phyloP scores from a whole-genome alignment of 352 stramenopile species.

The Globisporangium echinulatum region DNA sequence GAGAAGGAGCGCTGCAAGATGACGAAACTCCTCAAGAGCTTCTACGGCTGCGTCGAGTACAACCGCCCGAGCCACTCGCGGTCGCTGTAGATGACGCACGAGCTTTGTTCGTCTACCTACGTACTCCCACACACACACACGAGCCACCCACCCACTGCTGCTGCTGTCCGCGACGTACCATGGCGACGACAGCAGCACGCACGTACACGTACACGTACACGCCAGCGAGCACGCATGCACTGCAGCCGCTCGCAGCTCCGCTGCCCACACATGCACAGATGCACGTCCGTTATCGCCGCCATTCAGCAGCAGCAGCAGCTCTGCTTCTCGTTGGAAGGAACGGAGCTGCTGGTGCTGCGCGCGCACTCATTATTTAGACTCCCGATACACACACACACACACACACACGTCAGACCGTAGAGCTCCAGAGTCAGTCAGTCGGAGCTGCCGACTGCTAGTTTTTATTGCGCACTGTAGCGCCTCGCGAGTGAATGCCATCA shows the following conservation, averaged over 20 bases:
- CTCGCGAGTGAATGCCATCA: too few species aligned
- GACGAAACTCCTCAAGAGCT: slow-evolving; percentile 82
- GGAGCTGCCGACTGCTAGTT: too few species aligned
- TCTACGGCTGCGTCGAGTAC: slow-evolving; percentile 63
- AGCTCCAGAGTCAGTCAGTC: too few species aligned
- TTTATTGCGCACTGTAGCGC: too few species aligned
- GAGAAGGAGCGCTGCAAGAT: slow-evolving; percentile 81
- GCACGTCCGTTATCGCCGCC: not conserved
- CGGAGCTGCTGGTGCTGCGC: not conserved
- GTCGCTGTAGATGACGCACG: slow-evolving; percentile 31
- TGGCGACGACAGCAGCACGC: too few species aligned
- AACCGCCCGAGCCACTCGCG: slow-evolving; percentile 31
- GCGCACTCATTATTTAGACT: not conserved
- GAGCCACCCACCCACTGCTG: too few species aligned
- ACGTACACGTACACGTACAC: too few species aligned
- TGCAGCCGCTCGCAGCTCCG: too few species aligned
- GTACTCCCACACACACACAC: not conserved
- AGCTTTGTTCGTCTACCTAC: not conserved
- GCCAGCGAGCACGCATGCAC: too few species aligned
- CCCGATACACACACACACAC: not conserved
- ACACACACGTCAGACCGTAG: not conserved
- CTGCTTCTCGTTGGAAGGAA: slow-evolving; percentile 1
- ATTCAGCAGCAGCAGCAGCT: not conserved
- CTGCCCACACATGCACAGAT: not conserved
- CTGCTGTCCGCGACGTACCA: too few species aligned